Evolutionary conservation across 805 yeast genomes (phyloP), one percentile per base, ranked within the genome.

Genomic region (Metschnikowia dekortorum): DNA sequence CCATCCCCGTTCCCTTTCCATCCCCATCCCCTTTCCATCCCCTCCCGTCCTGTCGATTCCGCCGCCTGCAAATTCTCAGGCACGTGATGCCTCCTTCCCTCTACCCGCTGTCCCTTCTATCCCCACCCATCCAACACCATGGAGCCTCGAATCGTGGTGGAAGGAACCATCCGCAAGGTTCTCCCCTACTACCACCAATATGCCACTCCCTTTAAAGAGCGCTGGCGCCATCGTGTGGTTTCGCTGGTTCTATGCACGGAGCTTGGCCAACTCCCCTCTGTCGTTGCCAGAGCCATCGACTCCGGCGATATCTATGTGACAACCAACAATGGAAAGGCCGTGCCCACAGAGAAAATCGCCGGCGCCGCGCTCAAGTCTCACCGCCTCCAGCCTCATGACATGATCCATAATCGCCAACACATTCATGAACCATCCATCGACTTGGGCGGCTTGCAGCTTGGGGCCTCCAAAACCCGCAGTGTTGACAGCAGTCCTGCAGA

Each of bases 361-460:
- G 52, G 52, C 9, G 8, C 29, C 4, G 42, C 39, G 1, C 50
- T 49, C 9, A 28, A 32, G 26, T 34, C 13, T 8, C 53, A 51
- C 11, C 22, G 16, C 28, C 50, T 57, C 6, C 45, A 31, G 39
- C 51, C 49, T 7, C 67, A 67, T 44, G 74, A 70, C 53, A 55
- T 67, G 1, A 63, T 70, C 22, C 61, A 54, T 49, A 65, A 63
- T 46, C 39, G 40, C 1, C 60, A 68, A 22, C 82, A 79, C 55
- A 67, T 68, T 53, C 83, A 79, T 54, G 83, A 79, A 51, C 75
- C 79, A 6, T 35, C 46, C 6, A 46, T 57, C 11, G 33, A 37
- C 1, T 64, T 69, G 26, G 70, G 74, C 3, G 13, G 13, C 9
- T 8, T 13, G n/a, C n/a, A 10, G n/a, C 13, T 32, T 3, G n/a